Evolutionary conservation across 345 rosid species (phyloP).

Genomic region (Acer campestre): DNA sequence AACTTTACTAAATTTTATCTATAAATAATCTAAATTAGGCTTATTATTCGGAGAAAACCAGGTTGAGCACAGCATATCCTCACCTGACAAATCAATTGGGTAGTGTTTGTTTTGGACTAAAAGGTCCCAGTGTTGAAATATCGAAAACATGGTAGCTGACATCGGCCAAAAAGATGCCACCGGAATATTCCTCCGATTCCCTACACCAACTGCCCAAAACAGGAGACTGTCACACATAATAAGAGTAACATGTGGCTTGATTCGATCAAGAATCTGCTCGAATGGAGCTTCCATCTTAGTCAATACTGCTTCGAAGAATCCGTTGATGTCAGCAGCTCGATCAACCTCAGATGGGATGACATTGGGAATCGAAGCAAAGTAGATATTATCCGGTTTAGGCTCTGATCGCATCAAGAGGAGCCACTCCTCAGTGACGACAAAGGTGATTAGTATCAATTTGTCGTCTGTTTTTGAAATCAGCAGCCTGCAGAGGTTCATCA

Average conservation of each 20-base stretch:
- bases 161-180: slow-evolving; percentile 26
- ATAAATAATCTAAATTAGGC: too few relatives aligned
- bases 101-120: slow-evolving; percentile 20
- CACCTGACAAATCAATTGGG: slow-evolving; percentile 17
- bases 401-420: slow-evolving; percentile 3
- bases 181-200: slow-evolving; percentile 29
- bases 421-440: slow-evolving; percentile 27
- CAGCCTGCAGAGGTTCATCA: slow-evolving; percentile 20
- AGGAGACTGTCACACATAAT: slow-evolving; percentile 16
- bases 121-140: slow-evolving; percentile 23
- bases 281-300: slow-evolving; percentile 31
- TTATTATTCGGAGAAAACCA: too few relatives aligned
- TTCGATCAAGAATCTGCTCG: slow-evolving; percentile 21
- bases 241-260: slow-evolving; percentile 4
- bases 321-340: slow-evolving; percentile 13
- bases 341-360: slow-evolving; percentile 27
- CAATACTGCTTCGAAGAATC: slow-evolving; percentile 22
- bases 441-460: neutral
- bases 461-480: neutral
- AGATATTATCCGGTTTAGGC: slow-evolving; percentile 1
- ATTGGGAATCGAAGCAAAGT: slow-evolving; percentile 28
- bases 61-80: neutral
- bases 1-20: too few relatives aligned
- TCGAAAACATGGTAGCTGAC: slow-evolving; percentile 22
- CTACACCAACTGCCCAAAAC: slow-evolving; percentile 18